Conservation (phyloP, 768 basidiomycete species). For the Dentipellis fragilis region DNA sequence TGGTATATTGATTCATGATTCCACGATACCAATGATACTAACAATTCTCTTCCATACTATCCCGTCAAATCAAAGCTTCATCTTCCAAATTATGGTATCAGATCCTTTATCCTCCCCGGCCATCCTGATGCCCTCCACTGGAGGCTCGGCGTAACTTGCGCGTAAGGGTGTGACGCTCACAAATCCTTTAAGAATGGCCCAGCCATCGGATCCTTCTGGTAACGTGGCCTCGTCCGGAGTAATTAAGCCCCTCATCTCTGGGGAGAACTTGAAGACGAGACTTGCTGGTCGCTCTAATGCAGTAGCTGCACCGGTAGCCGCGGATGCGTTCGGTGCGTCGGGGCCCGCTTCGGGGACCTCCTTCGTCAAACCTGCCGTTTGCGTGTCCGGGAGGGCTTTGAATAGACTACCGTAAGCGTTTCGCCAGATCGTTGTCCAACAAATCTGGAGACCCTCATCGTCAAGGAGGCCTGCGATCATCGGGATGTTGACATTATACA, state of each 20-base stretch:
- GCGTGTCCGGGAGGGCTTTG: slow-evolving; percentile 28
- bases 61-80: slow-evolving; percentile 37
- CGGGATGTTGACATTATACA: slow-evolving; percentile 86
- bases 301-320: slow-evolving; percentile 11
- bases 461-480: slow-evolving; percentile 56
- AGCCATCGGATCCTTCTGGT: slow-evolving; percentile 75
- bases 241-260: slow-evolving; percentile 61
- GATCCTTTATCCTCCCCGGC: slow-evolving; percentile 18
- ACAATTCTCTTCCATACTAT: background rate
- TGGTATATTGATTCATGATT: too few species aligned
- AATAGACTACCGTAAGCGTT: slow-evolving; percentile 80
- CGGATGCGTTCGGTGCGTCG: slow-evolving; percentile 21
- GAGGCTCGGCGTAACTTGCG: slow-evolving; percentile 64
- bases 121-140: slow-evolving; percentile 12
- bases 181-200: slow-evolving; percentile 63
- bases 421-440: slow-evolving; percentile 80
- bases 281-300: slow-evolving; percentile 1
- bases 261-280: slow-evolving; percentile 69
- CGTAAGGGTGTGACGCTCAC: slow-evolving; percentile 73
- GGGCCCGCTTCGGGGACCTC: slow-evolving; percentile 31
- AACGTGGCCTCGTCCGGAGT: slow-evolving; percentile 44
- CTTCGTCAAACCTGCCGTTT: slow-evolving; percentile 13
- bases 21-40: too few species aligned
- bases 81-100: slow-evolving; percentile 41
- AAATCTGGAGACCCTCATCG: slow-evolving; percentile 52